Percentiles rank a stretch among this genome's conserved stretches.
These are phyloP conservation scores for Tuber magnatum DNA, from an alignment of 495 filamentous ascomycete genomes.

Conservation along the genomic window DNA sequence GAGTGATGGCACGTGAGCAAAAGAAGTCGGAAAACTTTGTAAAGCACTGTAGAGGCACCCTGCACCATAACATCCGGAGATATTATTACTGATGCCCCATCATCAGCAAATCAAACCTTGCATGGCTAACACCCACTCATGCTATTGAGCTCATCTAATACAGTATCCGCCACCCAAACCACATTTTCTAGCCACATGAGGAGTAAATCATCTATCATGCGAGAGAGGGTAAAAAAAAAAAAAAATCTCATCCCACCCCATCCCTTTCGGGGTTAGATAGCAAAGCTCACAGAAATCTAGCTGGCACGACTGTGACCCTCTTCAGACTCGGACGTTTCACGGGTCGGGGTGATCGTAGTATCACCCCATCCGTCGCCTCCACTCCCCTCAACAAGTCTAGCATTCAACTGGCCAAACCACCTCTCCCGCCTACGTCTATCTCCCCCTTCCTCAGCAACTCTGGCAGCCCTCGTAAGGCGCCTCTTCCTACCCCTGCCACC, in stretches of 20 bases:
- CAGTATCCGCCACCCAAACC: background rate
- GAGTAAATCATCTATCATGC: background rate
- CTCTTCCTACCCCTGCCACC: slow-evolving; percentile 53
- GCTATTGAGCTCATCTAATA: background rate
- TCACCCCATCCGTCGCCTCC: slow-evolving; percentile 28
- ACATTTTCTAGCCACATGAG: background rate
- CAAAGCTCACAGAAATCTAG: background rate
- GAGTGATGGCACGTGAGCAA: background rate
- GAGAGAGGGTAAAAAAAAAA: background rate
- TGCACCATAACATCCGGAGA: background rate
- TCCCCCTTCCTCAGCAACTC: slow-evolving; percentile 77
- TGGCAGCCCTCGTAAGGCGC: slow-evolving; percentile 69
- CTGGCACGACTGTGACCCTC: background rate
- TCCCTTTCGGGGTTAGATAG: background rate
- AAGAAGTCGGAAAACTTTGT: background rate
- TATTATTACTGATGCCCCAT: background rate
- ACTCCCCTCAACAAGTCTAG: slow-evolving; percentile 23
- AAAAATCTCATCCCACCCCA: background rate
- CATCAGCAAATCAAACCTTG: background rate
- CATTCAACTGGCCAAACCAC: slow-evolving; percentile 61
- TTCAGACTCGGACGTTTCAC: background rate
- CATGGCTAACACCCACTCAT: background rate
- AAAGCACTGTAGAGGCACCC: background rate
- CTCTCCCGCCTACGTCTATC: slow-evolving; percentile 65
- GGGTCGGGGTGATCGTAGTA: background rate